Conservation (phyloP, 2,329 filamentous ascomycete species). For the Trichoderma sp. region DNA sequence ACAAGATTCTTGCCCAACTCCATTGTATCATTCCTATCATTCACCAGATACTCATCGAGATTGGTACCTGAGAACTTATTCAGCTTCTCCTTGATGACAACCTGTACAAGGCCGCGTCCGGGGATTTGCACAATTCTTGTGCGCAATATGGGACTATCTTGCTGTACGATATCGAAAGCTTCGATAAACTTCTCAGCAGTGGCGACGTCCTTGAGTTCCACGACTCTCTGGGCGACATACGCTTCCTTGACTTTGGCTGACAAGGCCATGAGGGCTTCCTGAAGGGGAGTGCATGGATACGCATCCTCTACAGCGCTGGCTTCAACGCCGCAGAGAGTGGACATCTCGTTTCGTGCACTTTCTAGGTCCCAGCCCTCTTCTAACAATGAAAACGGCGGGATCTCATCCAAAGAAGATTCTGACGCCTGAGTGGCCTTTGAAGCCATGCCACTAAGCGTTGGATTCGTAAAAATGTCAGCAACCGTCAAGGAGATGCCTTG, state of each 20-base stretch:
- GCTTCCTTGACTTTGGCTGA: slow-evolving; percentile 49
- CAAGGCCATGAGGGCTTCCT: slow-evolving; percentile 54
- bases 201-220: slow-evolving; percentile 38
- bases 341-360: slow-evolving; percentile 37
- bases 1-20: slow-evolving; percentile 46
- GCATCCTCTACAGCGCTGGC: slow-evolving; percentile 48
- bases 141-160: slow-evolving; percentile 42
- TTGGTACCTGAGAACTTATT: slow-evolving; percentile 34
- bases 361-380: slow-evolving; percentile 33
- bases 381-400: slow-evolving; percentile 42
- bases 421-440: slow-evolving; percentile 21
- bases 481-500: slow-evolving; percentile 42
- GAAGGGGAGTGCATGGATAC: slow-evolving; percentile 53
- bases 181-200: slow-evolving; percentile 39
- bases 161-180: slow-evolving; percentile 42
- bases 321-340: slow-evolving; percentile 40
- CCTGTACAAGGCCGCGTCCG: slow-evolving; percentile 45
- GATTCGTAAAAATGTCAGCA: slow-evolving; percentile 45
- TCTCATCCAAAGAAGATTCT: slow-evolving; percentile 26
- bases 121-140: slow-evolving; percentile 49
- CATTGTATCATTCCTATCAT: slow-evolving; percentile 41
- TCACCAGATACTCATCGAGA: slow-evolving; percentile 40
- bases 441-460: slow-evolving; percentile 45
- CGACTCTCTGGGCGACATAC: slow-evolving; percentile 51
- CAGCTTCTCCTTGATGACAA: slow-evolving; percentile 42